Base-by-base conservation (phyloP, 768 basidiomycete genomes). In the Piloderma croceum region DNA sequence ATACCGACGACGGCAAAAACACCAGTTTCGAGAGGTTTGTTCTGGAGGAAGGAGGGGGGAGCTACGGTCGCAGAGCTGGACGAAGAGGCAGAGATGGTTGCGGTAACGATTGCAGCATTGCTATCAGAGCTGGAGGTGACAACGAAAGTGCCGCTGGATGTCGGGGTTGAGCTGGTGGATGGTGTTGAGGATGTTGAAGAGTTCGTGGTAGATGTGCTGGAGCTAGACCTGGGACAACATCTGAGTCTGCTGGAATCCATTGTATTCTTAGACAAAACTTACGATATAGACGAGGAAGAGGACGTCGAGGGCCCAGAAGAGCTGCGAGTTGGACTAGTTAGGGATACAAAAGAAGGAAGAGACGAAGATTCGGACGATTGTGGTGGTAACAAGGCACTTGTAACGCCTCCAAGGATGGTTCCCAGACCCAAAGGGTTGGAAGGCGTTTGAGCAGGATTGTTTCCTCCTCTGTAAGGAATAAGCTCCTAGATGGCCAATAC, bases 1-100 rank as follows among this genome's bases (percentile, higher is more conserved):
- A 81, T 37, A 11, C 74, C 80, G 29, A 68, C 65, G 15, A 79
- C 37, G 22, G 69, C 60, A 43, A 86, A 81, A 12, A 84, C 69
- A 7, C 73, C 59, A 6, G 76, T 76, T 31, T 75, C 71, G n/a
- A 79, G 64, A n/a, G 73, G 64, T 58, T 77, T 82, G 59, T 86
- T 81, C 43, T 77, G 59, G 25, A 86, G 54, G 61, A 88, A 87
- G 9, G 68, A 51, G 7, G 57, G 50, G n/a, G 55, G 29, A 17
- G 46, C 11, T 3, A 37, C 15, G 15, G 35, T 50, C 12, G 48
- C 20, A 13, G 65, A 44, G 3, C 62, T 23, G 2, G 59, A 42
- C 7, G 66, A 45, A 22, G 59, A 27, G 2, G 57, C 58, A 24
- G 57, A 53, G 3, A 64, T 32, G 35, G 54, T 39, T 5, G 56